Evolutionary conservation across 1,139 yeast genomes (phyloP).

Genomic region (Kurtzmaniella quercitrusa): DNA sequence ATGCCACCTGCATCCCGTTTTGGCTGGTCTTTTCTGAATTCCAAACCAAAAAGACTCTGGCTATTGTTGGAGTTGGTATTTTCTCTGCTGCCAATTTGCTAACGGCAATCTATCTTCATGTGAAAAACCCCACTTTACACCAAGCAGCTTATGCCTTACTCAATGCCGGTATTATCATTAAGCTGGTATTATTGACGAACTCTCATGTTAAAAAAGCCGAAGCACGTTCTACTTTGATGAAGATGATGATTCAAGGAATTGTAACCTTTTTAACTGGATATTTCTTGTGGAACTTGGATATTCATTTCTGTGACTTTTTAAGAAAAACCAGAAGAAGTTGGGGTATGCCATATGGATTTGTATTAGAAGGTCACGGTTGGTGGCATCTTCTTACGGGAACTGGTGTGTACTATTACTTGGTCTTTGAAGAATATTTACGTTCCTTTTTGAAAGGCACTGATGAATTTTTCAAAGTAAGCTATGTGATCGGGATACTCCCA

Average conservation of each 20-base stretch:
- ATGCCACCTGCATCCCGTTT: slow-evolving; percentile 92
- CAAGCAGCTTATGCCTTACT: slow-evolving; percentile 71
- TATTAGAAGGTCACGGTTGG: slow-evolving; percentile 96
- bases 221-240: slow-evolving; percentile 46
- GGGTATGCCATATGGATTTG: slow-evolving; percentile 85
- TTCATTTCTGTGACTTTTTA: slow-evolving; percentile 69
- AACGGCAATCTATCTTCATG: slow-evolving; percentile 62
- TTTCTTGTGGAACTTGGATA: slow-evolving; percentile 81
- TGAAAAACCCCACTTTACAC: slow-evolving; percentile 82
- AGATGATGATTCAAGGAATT: slow-evolving; percentile 58
- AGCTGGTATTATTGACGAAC: slow-evolving; percentile 49
- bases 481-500: slow-evolving; percentile 46
- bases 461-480: slow-evolving; percentile 46
- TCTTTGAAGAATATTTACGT: slow-evolving; percentile 72
- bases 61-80: slow-evolving; percentile 52
- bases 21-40: slow-evolving; percentile 83
- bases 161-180: slow-evolving; percentile 57
- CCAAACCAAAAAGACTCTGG: slow-evolving; percentile 32
- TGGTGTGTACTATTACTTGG: slow-evolving; percentile 56
- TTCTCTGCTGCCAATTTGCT: slow-evolving; percentile 51
- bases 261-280: slow-evolving; percentile 70
- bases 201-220: slow-evolving; percentile 45
- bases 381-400: slow-evolving; percentile 90
- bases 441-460: slow-evolving; percentile 53
- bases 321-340: slow-evolving; percentile 56